Evolutionary conservation across 306 rosid species (phyloP), one percentile per base, ranked within the genome.

Genomic region (Vigna angularis): DNA sequence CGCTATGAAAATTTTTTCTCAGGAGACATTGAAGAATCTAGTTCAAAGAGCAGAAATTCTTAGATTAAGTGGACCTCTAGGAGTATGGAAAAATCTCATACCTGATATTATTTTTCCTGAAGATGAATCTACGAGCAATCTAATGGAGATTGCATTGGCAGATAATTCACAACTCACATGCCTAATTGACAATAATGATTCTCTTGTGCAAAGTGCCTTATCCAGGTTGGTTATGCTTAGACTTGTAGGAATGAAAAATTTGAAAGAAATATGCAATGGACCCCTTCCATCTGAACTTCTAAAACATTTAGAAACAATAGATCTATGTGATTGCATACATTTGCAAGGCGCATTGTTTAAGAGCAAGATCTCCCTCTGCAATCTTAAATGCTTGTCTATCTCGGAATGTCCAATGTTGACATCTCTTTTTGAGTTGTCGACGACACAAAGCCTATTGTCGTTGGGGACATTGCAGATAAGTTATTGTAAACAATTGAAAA

Each of bases 21-120:
- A 65, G 47, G 14, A 11, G 32, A 72, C 69, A 45, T 3, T 65
- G 2, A 73, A 44, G 62, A 7, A 66, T 4, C 7, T 24, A 0
- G 5, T 66, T 2, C n/a, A 34, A 44, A 38, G 8, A 32, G 1
- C 48, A 20, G 75, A 80, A 36, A 0, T 1, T 55, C 36, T 80
- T 34, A 0, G 0, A 0, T 4, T 72, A 2, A 0, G 0, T 0
- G 0, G 1, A 11, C 17, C 34, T 9, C 0, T 6, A 8, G 5
- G 13, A 3, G n/a, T 0, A 3, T 66, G 65, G 70, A 34, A n/a
- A 52, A 74, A 66, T 22, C 12, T 80, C n/a, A 80, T 80, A 7
- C 84, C 84, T 3, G 26, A 47, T 5, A 73, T 80, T 44, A 20
- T 63, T 72, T 2, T 2, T 3, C 11, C 53, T 3, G 3, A 30